These are phyloP conservation scores for Tolypocladium tropicale DNA, from an alignment of 2,329 filamentous ascomycete species.

Conservation along the genomic window DNA sequence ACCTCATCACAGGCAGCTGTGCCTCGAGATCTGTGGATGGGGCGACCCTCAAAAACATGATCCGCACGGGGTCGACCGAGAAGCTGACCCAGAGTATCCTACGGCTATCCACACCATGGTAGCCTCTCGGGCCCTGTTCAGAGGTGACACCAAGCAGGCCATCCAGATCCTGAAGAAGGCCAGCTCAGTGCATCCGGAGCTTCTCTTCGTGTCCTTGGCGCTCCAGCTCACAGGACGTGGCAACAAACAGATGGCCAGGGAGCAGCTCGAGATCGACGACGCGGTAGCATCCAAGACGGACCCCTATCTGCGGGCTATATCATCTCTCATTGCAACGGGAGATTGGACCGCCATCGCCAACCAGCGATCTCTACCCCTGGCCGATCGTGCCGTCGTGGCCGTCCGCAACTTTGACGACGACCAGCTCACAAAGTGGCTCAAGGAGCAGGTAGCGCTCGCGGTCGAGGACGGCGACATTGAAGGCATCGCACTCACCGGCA, in stretches of 20 bases:
- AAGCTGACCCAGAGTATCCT: slow-evolving; percentile 34
- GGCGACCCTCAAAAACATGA: slow-evolving; percentile 44
- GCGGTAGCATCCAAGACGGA: slow-evolving; percentile 55
- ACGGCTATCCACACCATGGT: slow-evolving; percentile 58
- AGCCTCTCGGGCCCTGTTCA: slow-evolving; percentile 66
- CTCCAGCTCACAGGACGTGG: slow-evolving; percentile 51
- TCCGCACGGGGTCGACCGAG: slow-evolving; percentile 30
- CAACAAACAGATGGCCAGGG: slow-evolving; percentile 30
- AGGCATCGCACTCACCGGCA: slow-evolving; percentile 67
- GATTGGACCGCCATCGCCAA: slow-evolving; percentile 67
- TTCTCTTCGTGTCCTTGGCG: slow-evolving; percentile 58
- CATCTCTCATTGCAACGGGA: slow-evolving; percentile 65
- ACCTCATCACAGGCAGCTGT: slow-evolving; percentile 63
- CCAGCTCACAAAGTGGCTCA: slow-evolving; percentile 56
- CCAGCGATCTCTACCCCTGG: slow-evolving; percentile 62
- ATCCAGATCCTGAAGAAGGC: slow-evolving; percentile 60
- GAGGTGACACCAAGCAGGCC: slow-evolving; percentile 57
- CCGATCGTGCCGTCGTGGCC: slow-evolving; percentile 65
- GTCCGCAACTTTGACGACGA: slow-evolving; percentile 55
- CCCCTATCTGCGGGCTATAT: slow-evolving; percentile 70
- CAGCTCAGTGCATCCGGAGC: slow-evolving; percentile 50
- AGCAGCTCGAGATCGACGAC: slow-evolving; percentile 48
- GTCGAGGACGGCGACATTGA: slow-evolving; percentile 62
- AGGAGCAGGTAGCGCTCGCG: slow-evolving; percentile 50
- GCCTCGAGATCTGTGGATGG: slow-evolving; percentile 66